phyloP scores from a whole-genome alignment of 805 yeast species.

The Torulaspora microellipsoides region DNA sequence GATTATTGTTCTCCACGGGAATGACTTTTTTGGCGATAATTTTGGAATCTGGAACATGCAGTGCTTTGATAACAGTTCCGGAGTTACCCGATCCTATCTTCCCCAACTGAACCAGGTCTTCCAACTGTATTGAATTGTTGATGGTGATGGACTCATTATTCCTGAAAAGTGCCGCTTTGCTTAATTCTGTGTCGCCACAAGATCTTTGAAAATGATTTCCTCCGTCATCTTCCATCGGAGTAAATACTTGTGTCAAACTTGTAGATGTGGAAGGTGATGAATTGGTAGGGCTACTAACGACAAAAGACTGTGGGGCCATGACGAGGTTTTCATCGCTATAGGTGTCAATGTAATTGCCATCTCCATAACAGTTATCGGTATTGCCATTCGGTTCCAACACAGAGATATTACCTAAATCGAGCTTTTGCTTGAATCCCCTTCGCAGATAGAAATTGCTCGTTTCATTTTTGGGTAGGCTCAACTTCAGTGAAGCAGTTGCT shows the following conservation, averaged over 20 bases:
- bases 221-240: conserved; percentile 14
- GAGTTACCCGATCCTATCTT: conserved; percentile 90
- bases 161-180: conserved; percentile 16
- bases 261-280: conserved; percentile 17
- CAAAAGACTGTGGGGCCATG: conserved; percentile 12
- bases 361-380: neutral
- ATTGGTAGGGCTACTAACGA: conserved; percentile 15
- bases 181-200: conserved; percentile 10
- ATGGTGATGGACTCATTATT: conserved; percentile 12
- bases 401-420: conserved; percentile 12
- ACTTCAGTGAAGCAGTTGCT: conserved; percentile 5
- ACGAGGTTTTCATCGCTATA: conserved; percentile 4
- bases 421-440: conserved; percentile 21
- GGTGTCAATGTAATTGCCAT: conserved; percentile 1
- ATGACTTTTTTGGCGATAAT: conserved; percentile 88
- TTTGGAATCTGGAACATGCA: conserved; percentile 83
- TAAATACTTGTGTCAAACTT: conserved; percentile 14
- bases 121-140: conserved; percentile 39
- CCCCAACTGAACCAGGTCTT: conserved; percentile 70
- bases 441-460: conserved; percentile 17
- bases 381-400: conserved; percentile 5
- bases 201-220: conserved; percentile 1
- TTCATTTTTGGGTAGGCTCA: conserved; percentile 8
- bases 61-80: conserved; percentile 84
- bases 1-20: conserved; percentile 71